Percentiles rank a stretch among this genome's conserved stretches.
These are phyloP conservation scores for Malassezia yamatoensis DNA, from an alignment of 1,284 basidiomycete genomes.

Conservation along the genomic window DNA sequence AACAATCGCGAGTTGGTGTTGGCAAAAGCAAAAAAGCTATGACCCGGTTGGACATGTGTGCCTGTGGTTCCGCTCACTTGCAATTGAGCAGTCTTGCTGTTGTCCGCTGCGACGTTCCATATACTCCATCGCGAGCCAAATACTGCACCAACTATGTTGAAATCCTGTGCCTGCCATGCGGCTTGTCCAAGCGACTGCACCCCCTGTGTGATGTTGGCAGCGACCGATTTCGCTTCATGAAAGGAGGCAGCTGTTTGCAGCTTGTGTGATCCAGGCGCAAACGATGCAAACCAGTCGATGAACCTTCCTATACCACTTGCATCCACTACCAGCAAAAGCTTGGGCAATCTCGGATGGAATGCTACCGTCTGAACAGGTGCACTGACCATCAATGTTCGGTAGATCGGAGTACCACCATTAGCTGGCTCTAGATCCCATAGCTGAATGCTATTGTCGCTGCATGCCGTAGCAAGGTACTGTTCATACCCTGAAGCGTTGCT, in stretches of 20 bases:
- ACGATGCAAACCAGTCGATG: conserved; percentile 15
- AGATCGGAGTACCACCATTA: neutral
- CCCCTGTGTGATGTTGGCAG: conserved; percentile 1
- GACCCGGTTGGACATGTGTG: neutral
- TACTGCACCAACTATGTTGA: conserved; percentile 9
- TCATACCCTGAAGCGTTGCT: conserved; percentile 14
- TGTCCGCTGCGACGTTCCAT: conserved; percentile 8
- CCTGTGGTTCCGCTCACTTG: neutral
- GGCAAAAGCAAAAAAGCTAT: conserved; percentile 7
- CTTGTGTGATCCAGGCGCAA: neutral
- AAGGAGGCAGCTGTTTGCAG: conserved; percentile 5
- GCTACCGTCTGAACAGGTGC: conserved; percentile 6
- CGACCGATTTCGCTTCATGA: conserved; percentile 4
- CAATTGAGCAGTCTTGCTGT: neutral
- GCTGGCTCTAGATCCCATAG: conserved; percentile 14
- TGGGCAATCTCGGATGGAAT: conserved; percentile 13
- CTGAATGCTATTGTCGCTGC: conserved; percentile 2
- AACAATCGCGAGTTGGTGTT: conserved; percentile 14
- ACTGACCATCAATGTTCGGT: neutral
- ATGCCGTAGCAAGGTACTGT: conserved; percentile 7
- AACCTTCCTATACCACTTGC: conserved; percentile 10
- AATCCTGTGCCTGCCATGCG: conserved; percentile 16
- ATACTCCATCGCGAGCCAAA: conserved; percentile 16
- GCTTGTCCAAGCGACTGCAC: conserved; percentile 1
- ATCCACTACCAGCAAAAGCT: conserved; percentile 13